Evolutionary conservation across 768 basidiomycete species (phyloP).

Genomic region (Mycena vitilis): DNA sequence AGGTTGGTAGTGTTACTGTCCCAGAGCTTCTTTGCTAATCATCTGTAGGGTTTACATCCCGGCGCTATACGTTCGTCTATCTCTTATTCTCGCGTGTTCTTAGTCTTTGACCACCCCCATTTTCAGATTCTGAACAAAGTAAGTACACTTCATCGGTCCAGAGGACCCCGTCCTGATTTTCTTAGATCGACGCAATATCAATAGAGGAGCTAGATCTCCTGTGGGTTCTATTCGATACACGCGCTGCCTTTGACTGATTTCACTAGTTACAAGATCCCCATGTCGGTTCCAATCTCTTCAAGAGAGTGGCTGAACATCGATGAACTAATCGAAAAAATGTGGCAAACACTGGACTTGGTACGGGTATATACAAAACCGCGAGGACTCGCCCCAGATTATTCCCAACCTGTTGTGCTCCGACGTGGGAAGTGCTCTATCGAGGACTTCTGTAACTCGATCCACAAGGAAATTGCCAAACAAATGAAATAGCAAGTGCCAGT

Average conservation of each 20-base stretch:
- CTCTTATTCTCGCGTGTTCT: background rate
- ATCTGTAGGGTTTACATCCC: conserved; percentile 89
- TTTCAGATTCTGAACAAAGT: conserved; percentile 87
- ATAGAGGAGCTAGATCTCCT: conserved; percentile 97
- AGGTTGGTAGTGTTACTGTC: conserved; percentile 56
- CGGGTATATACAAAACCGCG: conserved; percentile 98
- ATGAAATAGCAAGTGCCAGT: conserved; percentile 87
- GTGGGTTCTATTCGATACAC: conserved; percentile 52
- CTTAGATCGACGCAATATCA: conserved; percentile 95
- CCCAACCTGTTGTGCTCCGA: conserved; percentile 87
- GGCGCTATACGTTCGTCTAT: conserved; percentile 79
- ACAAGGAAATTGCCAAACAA: conserved; percentile 97
- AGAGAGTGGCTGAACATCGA: conserved; percentile 97
- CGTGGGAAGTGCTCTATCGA: conserved; percentile 76
- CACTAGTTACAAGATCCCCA: conserved; percentile 88
- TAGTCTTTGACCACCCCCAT: conserved; percentile 9
- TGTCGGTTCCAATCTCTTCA: conserved; percentile 95
- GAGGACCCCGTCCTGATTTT: conserved; percentile 11
- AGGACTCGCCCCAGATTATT: conserved; percentile 91
- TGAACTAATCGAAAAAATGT: conserved; percentile 93
- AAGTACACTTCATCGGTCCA: conserved; percentile 27
- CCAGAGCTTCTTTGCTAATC: conserved; percentile 3
- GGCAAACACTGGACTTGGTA: conserved; percentile 91
- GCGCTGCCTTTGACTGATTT: background rate
- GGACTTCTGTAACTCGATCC: conserved; percentile 93